These are phyloP conservation scores for Fusarium torreyae DNA, from an alignment of 2,329 filamentous ascomycete genomes.

Conservation along the genomic window DNA sequence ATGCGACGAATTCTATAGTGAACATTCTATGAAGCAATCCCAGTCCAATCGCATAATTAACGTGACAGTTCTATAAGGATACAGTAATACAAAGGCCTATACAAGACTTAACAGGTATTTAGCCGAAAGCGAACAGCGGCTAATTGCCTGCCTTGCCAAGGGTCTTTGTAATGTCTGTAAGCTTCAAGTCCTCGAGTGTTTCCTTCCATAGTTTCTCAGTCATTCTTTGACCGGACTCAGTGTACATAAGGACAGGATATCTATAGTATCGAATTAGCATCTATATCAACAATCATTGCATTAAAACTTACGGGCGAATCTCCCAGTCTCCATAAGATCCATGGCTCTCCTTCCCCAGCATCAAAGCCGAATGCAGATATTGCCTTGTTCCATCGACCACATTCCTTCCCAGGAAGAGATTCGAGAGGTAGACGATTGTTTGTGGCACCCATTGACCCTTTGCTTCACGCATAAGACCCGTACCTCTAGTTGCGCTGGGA, in stretches of 20 bases:
- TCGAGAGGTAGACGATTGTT: neutral
- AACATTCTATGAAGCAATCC: neutral
- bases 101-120: too few species aligned
- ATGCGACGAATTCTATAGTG: neutral
- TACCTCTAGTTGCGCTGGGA: neutral
- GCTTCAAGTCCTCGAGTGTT: slow-evolving; percentile 5
- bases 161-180: slow-evolving; percentile 1
- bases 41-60: too few species aligned
- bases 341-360: slow-evolving; percentile 27
- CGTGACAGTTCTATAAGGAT: too few species aligned
- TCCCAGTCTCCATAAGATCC: slow-evolving; percentile 17
- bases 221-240: slow-evolving; percentile 7
- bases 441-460: neutral
- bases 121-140: neutral
- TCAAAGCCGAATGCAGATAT: neutral
- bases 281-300: neutral
- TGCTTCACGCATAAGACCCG: neutral
- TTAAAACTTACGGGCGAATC: neutral
- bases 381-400: neutral
- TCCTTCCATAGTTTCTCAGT: slow-evolving; percentile 13
- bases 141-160: slow-evolving; percentile 1
- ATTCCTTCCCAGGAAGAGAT: neutral
- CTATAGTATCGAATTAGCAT: slow-evolving; percentile 5
- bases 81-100: too few species aligned
- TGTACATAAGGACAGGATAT: slow-evolving; percentile 14